Conservation (phyloP, 306 rosid species). For the Arachis stenosperma region DNA sequence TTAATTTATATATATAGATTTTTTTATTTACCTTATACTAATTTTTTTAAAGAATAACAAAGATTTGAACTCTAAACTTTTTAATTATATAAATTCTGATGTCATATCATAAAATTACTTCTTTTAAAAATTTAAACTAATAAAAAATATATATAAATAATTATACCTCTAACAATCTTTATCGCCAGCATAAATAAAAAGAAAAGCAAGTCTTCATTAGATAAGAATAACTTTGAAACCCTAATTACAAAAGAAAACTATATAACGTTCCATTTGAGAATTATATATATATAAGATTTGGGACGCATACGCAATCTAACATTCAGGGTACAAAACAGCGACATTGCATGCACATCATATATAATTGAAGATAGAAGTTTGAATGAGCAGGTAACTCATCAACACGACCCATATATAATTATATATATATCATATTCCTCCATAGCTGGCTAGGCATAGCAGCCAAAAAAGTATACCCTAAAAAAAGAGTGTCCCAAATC, state of each 20-base stretch:
- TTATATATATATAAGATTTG: constrained; percentile 7
- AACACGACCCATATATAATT: not conserved
- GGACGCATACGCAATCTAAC: constrained; percentile 45
- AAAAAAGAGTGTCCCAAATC: constrained; percentile 14
- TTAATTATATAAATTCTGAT: no score
- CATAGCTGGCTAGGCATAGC: not conserved
- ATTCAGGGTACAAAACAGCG: constrained; percentile 36
- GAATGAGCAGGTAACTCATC: constrained; percentile 31
- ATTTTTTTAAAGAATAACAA: no score
- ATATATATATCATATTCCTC: not conserved
- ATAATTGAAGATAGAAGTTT: constrained; percentile 11
- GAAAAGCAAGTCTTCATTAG: not conserved
- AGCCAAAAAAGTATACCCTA: not conserved
- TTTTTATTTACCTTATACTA: no score
- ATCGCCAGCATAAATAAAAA: no score
- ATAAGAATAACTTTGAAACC: not conserved
- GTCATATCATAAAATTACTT: no score
- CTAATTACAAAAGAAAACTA: not conserved
- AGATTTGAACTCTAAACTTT: no score
- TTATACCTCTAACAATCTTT: no score
- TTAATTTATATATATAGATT: no score
- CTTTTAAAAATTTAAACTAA: no score
- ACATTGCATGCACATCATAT: not conserved
- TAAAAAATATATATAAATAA: no score
- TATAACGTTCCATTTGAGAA: not conserved